Evolutionary conservation across 2,329 filamentous ascomycete genomes (phyloP), one percentile per base, ranked within the genome.

Genomic region (Claviceps pazoutovae): DNA sequence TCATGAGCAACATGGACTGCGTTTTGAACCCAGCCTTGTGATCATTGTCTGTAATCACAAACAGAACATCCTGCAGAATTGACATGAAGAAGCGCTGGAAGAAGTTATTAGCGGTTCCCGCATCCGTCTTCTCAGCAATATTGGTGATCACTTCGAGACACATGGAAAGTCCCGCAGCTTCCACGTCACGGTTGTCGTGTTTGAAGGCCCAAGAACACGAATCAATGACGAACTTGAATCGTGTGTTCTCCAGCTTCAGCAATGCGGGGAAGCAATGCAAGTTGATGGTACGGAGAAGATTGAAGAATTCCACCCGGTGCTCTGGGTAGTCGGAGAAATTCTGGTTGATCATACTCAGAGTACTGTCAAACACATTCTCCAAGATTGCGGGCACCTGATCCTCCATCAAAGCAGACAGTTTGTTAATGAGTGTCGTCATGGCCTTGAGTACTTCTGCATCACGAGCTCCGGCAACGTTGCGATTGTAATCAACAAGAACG

Each of bases 121-220:
- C 71, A 65, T 97, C 90, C 1, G 89, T 84, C 66, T 96, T 84
- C 61, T 96, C 91, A 8, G 91, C 88, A 74, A 98, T 95, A 71
- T 98, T 98, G 70, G 86, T 91, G 66, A 98, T 90, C 57, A 98
- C 76, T 71, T 98, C 93, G 59, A 95, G 81, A 68, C 91, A 97
- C 93, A 98, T 98, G 69, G 90, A 93, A 55, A 98, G 80, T 55
- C 93, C 93, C 41, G 93, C 94, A 59, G 87, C 88, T 70, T 98
- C 93, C 34, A 98, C 93, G 64, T 96, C 89, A 55, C 93, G 86
- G 71, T 98, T 98, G 72, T 98, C 93, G 69, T 98, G 93, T 75
- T 98, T 98, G 74, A 91, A 96, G n/a, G 94, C 93, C 94, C 93
- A 98, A 78, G 97, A 89, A 75, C 94, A 98, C 38, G 91, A 95